These are phyloP conservation scores for Colletotrichum tamarilloi DNA, from an alignment of 2,329 filamentous ascomycete genomes.

Conservation along the genomic window DNA sequence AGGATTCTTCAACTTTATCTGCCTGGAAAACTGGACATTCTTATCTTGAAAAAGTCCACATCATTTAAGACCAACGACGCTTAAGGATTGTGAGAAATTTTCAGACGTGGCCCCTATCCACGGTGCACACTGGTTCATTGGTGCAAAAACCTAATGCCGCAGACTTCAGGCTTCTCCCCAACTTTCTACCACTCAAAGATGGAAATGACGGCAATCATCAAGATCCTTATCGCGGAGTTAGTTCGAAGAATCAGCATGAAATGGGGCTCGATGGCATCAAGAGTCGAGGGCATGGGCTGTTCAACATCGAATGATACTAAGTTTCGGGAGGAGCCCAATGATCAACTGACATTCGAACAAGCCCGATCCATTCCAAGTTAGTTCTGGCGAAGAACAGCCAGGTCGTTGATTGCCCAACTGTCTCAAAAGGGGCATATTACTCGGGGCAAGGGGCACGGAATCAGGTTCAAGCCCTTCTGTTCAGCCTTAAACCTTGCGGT, in stretches of 20 bases:
- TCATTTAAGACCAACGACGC: too few species aligned
- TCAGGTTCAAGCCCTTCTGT: not conserved
- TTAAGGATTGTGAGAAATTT: too few species aligned
- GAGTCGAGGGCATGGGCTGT: not conserved
- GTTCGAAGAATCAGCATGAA: not conserved
- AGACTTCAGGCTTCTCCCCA: not conserved
- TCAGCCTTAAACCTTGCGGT: not conserved
- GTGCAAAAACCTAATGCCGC: too few species aligned
- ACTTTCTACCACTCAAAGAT: not conserved
- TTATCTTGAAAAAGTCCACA: too few species aligned
- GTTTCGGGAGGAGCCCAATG: not conserved
- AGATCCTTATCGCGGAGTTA: not conserved
- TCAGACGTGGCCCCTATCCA: too few species aligned
- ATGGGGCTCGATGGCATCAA: not conserved
- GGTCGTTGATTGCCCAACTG: not conserved
- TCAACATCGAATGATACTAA: not conserved
- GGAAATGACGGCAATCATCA: not conserved
- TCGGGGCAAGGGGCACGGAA: not conserved
- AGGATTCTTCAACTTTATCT: too few species aligned
- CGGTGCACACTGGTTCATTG: too few species aligned
- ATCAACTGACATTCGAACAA: not conserved
- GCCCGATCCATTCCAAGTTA: too few species aligned
- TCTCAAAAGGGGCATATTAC: not conserved
- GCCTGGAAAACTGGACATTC: too few species aligned
- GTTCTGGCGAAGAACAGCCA: too few species aligned